phyloP scores from a whole-genome alignment of 306 rosid species.

The Prunus mongolica region DNA sequence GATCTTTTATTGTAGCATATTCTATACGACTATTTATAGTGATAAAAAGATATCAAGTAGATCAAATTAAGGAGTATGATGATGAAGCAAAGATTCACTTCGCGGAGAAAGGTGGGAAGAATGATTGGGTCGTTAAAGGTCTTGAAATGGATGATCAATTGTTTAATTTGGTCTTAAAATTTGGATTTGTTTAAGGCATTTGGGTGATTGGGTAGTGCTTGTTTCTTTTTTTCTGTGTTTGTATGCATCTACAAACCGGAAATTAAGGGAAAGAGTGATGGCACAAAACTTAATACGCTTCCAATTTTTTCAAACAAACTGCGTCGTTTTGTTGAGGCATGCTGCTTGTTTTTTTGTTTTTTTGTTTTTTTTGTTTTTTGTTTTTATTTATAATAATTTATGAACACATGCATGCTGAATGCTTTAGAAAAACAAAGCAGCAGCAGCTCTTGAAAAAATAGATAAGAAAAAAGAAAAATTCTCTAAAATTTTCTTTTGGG shows the following conservation, averaged over 20 bases:
- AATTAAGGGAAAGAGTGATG: too few relatives aligned
- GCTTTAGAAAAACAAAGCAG: too few relatives aligned
- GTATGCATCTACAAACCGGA: background rate
- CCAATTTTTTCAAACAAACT: too few relatives aligned
- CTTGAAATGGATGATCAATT: background rate
- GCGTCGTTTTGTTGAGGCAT: too few relatives aligned
- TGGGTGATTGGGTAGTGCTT: background rate
- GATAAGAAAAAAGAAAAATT: too few relatives aligned
- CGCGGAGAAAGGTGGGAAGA: background rate
- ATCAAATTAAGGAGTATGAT: background rate
- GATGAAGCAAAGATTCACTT: constrained; percentile 9
- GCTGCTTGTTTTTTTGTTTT: too few relatives aligned
- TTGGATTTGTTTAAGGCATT: background rate
- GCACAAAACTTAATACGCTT: too few relatives aligned
- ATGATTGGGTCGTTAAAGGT: constrained; percentile 11
- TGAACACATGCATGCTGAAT: too few relatives aligned
- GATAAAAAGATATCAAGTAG: background rate
- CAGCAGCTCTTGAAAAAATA: too few relatives aligned
- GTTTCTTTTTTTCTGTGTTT: background rate
- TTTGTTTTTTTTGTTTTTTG: too few relatives aligned
- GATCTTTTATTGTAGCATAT: background rate
- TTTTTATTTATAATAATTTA: too few relatives aligned
- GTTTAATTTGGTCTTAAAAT: background rate
- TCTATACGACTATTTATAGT: background rate
- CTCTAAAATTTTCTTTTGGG: too few relatives aligned